Base-by-base conservation (phyloP, 176 grass and related monocot species). In the Cocos nucifera region DNA sequence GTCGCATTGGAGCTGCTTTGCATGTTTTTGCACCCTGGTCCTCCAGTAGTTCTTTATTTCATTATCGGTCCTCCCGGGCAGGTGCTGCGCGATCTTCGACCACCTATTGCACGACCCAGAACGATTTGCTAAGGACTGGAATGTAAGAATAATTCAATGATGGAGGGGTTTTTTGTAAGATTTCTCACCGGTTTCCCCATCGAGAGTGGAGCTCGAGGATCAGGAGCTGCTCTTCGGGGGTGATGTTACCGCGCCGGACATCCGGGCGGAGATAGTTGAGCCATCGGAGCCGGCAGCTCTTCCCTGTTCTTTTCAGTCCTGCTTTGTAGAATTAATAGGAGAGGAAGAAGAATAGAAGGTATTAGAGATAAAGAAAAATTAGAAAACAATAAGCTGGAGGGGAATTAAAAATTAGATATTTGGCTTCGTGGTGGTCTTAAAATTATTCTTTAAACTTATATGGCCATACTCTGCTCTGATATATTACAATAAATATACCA, bases 231-330 rank as follows among this genome's bases (percentile, higher is more conserved):
- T 97, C 92, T 77, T 97, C 78, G 53, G 87, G 87, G 19, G 87
- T 97, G 80, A 97, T 97, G 84, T 78, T 91, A 50, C 92, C 92
- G 7, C 87, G 92, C 9, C 92, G 92, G 70, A 97, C 79, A 63
- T 97, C 92, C 2, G 92, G 92, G 0, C 92, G 92, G 56, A 97
- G 84, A 69, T 97, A 97, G 78, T 97, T 97, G 14, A 97, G 92
- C 94, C 94, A 98, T 59, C 94, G 77, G 16, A 98, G 87, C 1
- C 94, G 80, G 75, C 94, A 98, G 76, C 94, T 98, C 85, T 98
- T 98, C 29, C 92, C 92, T 10, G 92, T 97, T 78, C 92, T 89
- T 54, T 79, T 97, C 3, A 97, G 75, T 7, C 92, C 92, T 97
- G 62, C 30, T 44, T 4, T 25, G 54, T 22, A 15, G 51, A 70